Conservation (phyloP, 208 protist species). For the Perkinsela sp. region DNA sequence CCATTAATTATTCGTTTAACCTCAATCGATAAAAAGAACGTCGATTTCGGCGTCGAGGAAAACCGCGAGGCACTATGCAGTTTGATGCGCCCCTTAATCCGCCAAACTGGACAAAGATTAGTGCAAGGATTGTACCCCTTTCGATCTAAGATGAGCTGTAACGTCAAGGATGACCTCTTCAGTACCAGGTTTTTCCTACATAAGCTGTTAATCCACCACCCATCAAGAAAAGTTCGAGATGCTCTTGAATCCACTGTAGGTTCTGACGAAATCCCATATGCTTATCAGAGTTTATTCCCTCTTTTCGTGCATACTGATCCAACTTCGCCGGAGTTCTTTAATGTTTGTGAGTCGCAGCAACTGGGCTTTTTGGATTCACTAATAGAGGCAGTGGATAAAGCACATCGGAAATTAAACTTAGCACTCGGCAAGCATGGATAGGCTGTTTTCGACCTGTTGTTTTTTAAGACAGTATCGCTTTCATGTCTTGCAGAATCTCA, state of each 20-base stretch:
- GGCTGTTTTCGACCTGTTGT: neutral
- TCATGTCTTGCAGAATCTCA: neutral
- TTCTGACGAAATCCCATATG: neutral
- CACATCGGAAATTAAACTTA: neutral
- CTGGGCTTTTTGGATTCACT: neutral
- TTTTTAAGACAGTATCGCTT: neutral
- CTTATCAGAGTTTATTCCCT: neutral
- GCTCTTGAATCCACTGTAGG: neutral
- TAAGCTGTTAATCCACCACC: neutral
- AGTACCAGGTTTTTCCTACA: neutral
- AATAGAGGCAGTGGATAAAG: neutral
- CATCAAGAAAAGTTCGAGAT: neutral
- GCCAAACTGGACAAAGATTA: neutral
- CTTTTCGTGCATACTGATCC: neutral
- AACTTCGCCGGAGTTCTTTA: neutral
- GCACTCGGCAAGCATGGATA: neutral
- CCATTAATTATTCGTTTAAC: neutral
- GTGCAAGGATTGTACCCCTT: neutral
- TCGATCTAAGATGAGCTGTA: neutral
- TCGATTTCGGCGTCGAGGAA: neutral
- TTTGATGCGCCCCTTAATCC: neutral
- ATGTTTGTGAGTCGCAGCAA: neutral
- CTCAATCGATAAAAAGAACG: neutral
- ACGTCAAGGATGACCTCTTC: neutral
- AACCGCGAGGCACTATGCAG: neutral